Percentiles rank a stretch among this genome's conserved stretches.
Evolutionary conservation across 371 early-diverging fungal species (phyloP).

Genomic region (Dinochytrium kinnereticum): DNA sequence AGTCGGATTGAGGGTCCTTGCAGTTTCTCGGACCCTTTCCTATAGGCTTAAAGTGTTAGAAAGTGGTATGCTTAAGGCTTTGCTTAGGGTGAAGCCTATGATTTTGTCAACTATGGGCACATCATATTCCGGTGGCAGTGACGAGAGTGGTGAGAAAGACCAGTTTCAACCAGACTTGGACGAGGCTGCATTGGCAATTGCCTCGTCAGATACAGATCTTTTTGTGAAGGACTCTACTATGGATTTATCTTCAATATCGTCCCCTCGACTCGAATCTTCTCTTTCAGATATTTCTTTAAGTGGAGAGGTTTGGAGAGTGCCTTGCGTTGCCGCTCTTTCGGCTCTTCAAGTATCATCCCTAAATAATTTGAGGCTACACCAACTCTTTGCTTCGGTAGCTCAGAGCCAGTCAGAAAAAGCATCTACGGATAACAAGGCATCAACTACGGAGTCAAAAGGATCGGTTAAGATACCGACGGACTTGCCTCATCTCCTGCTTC

Average conservation of each 20-base stretch:
- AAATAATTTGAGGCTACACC: conserved; percentile 57
- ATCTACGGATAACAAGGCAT: too few species aligned
- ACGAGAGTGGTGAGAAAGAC: neutral
- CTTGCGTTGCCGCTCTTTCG: conserved; percentile 50
- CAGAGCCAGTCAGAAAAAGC: neutral
- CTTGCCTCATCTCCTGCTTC: conserved; percentile 2
- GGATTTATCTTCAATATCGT: neutral
- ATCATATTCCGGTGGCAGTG: neutral
- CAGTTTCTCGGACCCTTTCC: conserved; percentile 55
- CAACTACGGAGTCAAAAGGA: neutral
- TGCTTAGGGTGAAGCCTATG: conserved; percentile 45
- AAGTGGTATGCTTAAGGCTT: conserved; percentile 43
- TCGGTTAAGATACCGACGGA: neutral
- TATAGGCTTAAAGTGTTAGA: conserved; percentile 52
- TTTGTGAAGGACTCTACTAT: conserved; percentile 6
- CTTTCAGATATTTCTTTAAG: neutral
- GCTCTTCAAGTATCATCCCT: conserved; percentile 60
- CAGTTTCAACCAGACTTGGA: neutral
- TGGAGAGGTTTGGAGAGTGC: conserved; percentile 13
- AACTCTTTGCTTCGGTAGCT: conserved; percentile 33
- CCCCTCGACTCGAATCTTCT: neutral
- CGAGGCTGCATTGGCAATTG: neutral
- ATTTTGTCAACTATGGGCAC: neutral
- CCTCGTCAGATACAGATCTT: neutral
- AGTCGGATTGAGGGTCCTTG: conserved; percentile 64